Percentiles rank a stretch among this genome's conserved stretches.
phyloP scores from a whole-genome alignment of 2,329 filamentous ascomycete species.

The Ascochyta lentis region DNA sequence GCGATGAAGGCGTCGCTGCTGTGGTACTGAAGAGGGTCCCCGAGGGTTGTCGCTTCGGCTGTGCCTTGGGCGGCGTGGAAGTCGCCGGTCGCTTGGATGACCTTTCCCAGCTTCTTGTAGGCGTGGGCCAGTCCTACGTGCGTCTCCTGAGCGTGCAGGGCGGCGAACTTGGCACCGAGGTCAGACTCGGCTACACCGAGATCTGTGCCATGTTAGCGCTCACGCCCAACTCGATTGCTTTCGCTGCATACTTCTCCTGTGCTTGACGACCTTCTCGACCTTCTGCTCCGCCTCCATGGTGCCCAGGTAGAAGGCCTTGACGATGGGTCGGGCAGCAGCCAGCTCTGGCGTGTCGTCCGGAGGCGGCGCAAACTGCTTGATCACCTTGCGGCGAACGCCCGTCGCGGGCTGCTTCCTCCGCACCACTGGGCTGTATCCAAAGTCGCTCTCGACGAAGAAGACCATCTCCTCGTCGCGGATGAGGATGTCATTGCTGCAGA shows the following conservation, averaged over 20 bases:
- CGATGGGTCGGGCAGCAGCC: slow-evolving; percentile 83
- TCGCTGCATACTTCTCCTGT: slow-evolving; percentile 73
- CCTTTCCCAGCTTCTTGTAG: slow-evolving; percentile 92
- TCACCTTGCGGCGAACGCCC: slow-evolving; percentile 88
- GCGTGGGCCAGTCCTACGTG: slow-evolving; percentile 87
- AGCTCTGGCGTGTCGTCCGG: slow-evolving; percentile 97
- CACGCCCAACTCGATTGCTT: background rate
- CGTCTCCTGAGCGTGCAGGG: slow-evolving; percentile 87
- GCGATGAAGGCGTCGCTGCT: slow-evolving; percentile 96
- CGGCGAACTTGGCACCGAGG: slow-evolving; percentile 86
- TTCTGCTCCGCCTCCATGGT: slow-evolving; percentile 98
- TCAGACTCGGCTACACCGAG: slow-evolving; percentile 92
- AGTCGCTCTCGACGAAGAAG: slow-evolving; percentile 98
- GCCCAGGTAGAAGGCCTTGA: slow-evolving; percentile 94
- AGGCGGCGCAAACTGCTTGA: slow-evolving; percentile 98
- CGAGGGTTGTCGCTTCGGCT: slow-evolving; percentile 91
- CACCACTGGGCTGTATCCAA: slow-evolving; percentile 94
- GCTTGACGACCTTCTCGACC: slow-evolving; percentile 91
- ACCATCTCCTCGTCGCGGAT: slow-evolving; percentile 97
- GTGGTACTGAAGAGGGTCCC: slow-evolving; percentile 92
- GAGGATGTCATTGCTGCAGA: slow-evolving; percentile 89
- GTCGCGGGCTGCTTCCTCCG: slow-evolving; percentile 97
- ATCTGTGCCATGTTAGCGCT: slow-evolving; percentile 61
- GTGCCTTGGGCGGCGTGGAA: slow-evolving; percentile 96
- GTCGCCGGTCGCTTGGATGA: slow-evolving; percentile 91